Evolutionary conservation across 2,329 filamentous ascomycete genomes (phyloP).

Genomic region (Myotisia sp.): DNA sequence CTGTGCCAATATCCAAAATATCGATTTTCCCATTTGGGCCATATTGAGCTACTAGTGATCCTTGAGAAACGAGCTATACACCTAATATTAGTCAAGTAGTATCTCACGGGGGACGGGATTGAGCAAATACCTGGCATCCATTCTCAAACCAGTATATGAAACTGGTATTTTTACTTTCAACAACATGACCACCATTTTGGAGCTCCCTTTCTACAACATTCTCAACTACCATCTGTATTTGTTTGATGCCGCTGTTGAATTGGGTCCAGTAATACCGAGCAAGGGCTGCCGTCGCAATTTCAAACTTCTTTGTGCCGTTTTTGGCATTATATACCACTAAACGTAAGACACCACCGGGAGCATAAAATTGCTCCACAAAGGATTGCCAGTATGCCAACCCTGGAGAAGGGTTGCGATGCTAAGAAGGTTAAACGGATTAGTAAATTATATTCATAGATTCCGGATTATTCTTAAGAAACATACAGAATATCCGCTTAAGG

Average conservation of each 20-base stretch:
- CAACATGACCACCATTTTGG: slow-evolving; percentile 52
- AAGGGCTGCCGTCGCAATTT: slow-evolving; percentile 67
- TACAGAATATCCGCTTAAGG: slow-evolving; percentile 43
- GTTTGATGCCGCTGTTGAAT: slow-evolving; percentile 72
- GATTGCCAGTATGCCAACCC: slow-evolving; percentile 63
- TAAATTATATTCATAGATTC: no score
- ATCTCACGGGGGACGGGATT: neutral
- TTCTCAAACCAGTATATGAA: slow-evolving; percentile 83
- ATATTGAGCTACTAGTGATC: slow-evolving; percentile 64
- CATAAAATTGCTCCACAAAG: slow-evolving; percentile 74
- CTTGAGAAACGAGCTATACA: slow-evolving; percentile 58
- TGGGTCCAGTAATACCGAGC: slow-evolving; percentile 82
- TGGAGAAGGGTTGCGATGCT: slow-evolving; percentile 47
- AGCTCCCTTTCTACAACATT: slow-evolving; percentile 45
- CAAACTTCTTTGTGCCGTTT: slow-evolving; percentile 62
- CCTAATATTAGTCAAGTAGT: slow-evolving; percentile 6
- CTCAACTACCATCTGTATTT: slow-evolving; percentile 75
- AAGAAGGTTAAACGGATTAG: slow-evolving; percentile 7
- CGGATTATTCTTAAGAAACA: no score
- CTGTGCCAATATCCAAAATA: slow-evolving; percentile 66
- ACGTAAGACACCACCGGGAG: slow-evolving; percentile 59
- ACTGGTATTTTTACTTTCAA: slow-evolving; percentile 62
- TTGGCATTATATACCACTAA: slow-evolving; percentile 47
- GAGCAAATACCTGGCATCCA: slow-evolving; percentile 57
- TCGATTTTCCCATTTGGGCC: slow-evolving; percentile 69